Percentiles rank a stretch among this genome's conserved stretches.
Evolutionary conservation across 257 asterid genomes (phyloP).

Genomic region (Penstemon davidsonii): DNA sequence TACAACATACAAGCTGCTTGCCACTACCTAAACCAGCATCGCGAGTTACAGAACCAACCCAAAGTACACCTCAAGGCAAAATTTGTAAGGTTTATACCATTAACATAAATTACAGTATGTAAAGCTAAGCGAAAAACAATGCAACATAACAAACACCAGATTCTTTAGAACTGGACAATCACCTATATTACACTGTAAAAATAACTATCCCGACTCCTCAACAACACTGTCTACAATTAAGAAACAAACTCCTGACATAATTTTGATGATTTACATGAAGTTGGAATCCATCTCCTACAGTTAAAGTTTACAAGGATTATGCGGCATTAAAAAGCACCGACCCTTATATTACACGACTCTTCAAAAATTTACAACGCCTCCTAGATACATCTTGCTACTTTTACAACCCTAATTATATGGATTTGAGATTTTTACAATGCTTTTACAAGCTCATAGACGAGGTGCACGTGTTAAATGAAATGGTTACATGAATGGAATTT

Average conservation of each 20-base stretch:
- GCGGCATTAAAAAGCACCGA: constrained; percentile 31
- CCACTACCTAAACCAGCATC: too few species aligned
- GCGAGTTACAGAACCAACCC: too few species aligned
- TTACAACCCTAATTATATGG: constrained; percentile 23
- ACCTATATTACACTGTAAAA: constrained; percentile 25
- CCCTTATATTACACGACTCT: constrained; percentile 26
- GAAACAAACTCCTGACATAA: background rate
- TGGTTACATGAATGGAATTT: constrained; percentile 29
- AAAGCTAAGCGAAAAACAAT: constrained; percentile 14
- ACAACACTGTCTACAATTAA: constrained; percentile 3
- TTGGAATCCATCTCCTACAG: constrained; percentile 5
- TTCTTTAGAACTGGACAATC: constrained; percentile 19
- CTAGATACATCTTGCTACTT: constrained; percentile 23
- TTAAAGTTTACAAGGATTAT: constrained; percentile 26
- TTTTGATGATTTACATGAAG: constrained; percentile 9
- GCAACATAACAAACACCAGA: constrained; percentile 16
- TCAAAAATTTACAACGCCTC: constrained; percentile 25
- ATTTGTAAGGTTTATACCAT: background rate
- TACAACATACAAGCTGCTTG: too few species aligned
- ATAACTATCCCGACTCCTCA: background rate
- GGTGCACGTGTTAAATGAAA: constrained; percentile 22
- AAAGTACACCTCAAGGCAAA: background rate
- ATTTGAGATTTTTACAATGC: constrained; percentile 29
- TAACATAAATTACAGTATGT: background rate
- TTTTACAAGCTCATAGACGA: constrained; percentile 33